Evolutionary conservation across 2,329 filamentous ascomycete species (phyloP).

Genomic region (Diaporthe ampelina): DNA sequence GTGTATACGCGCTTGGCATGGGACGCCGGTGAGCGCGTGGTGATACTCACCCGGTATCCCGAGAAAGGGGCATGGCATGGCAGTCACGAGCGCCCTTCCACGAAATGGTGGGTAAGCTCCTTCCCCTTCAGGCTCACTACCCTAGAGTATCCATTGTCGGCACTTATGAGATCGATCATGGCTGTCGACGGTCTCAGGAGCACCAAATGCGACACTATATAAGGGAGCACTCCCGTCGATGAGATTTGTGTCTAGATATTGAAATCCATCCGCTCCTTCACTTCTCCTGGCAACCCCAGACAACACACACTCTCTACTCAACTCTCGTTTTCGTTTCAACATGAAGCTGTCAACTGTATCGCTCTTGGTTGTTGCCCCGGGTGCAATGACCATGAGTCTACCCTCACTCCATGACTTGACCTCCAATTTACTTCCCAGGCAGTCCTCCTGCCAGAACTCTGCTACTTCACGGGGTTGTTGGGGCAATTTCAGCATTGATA

Average conservation of each 20-base stretch:
- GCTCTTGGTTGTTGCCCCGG: conserved; percentile 32
- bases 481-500: conserved; percentile 50
- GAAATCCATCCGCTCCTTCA: background rate
- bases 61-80: background rate
- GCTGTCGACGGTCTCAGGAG: background rate
- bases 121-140: background rate
- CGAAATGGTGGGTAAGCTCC: background rate
- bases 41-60: background rate
- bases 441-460: conserved; percentile 43
- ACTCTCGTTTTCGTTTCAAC: conserved; percentile 32
- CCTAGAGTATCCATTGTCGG: background rate
- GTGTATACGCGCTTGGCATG: conserved; percentile 15
- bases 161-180: background rate
- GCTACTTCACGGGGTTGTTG: conserved; percentile 48
- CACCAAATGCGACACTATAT: background rate
- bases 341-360: conserved; percentile 30
- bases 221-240: background rate
- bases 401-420: conserved; percentile 22
- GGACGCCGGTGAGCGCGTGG: background rate
- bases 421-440: conserved; percentile 31
- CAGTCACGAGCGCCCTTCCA: background rate
- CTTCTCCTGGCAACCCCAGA: conserved; percentile 37
- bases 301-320: background rate
- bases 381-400: conserved; percentile 32
- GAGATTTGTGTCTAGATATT: background rate